phyloP scores from a whole-genome alignment of 345 rosid species.

The Hibiscus syriacus region DNA sequence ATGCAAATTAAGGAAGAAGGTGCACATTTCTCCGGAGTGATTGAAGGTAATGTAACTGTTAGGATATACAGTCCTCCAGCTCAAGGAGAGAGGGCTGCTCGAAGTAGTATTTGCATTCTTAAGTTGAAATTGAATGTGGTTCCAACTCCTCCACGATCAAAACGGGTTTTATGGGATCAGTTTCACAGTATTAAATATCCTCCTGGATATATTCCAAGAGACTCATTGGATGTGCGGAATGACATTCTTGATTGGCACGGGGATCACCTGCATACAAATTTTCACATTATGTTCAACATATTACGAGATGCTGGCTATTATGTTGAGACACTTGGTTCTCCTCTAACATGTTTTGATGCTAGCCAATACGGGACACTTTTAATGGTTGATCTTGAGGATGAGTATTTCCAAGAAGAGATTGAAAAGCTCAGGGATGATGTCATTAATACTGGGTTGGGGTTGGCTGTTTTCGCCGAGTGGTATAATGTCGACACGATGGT shows the following conservation, averaged over 20 bases:
- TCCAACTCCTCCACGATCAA: constrained; percentile 83
- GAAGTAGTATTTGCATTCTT: constrained; percentile 68
- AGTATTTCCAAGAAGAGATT: constrained; percentile 84
- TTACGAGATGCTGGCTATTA: constrained; percentile 86
- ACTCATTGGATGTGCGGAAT: constrained; percentile 94
- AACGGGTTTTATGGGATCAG: constrained; percentile 93
- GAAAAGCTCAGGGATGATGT: constrained; percentile 84
- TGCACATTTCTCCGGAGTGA: constrained; percentile 68
- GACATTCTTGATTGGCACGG: constrained; percentile 99
- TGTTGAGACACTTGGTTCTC: constrained; percentile 94
- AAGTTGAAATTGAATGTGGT: constrained; percentile 75
- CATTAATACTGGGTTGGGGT: constrained; percentile 69
- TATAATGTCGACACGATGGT: constrained; percentile 96
- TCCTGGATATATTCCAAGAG: constrained; percentile 98
- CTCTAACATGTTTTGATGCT: constrained; percentile 94
- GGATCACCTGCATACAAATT: constrained; percentile 97
- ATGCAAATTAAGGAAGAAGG: constrained; percentile 99
- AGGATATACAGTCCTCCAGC: constrained; percentile 69
- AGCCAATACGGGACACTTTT: constrained; percentile 85
- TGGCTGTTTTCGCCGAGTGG: constrained; percentile 93
- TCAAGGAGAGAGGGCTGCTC: constrained; percentile 52
- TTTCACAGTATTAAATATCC: constrained; percentile 95
- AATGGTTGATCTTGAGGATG: constrained; percentile 96
- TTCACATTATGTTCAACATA: constrained; percentile 91
- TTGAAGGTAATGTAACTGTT: constrained; percentile 78